Base-by-base conservation (phyloP, 441 rosid species). In the Erodium moschatum region DNA sequence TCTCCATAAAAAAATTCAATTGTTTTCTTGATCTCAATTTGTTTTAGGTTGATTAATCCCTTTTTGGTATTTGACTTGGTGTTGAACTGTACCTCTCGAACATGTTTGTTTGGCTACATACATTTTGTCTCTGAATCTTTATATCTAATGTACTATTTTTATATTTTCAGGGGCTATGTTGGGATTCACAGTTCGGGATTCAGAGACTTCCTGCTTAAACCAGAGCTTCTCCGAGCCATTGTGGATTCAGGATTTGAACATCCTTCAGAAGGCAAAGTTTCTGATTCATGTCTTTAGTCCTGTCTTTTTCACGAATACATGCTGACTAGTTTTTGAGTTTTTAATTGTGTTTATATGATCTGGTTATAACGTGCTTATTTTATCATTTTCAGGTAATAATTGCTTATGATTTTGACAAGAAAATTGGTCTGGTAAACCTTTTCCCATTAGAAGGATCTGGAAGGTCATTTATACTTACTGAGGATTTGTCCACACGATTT, bases 141-240 rank as follows among this genome's bases (percentile, higher is more conserved):
- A 6, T 54, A 15, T 13, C 38, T 15, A 35, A 24, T 60, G 9
- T 64, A 0, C 2, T 29, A 66, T 71, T 72, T 29, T 70, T 69
- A 7, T 4, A 13, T n/a, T 4, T 2, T 16, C 80, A 91, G 99
- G 86, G 97, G 99, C 5, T 94, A 91, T 72, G 97, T 94, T 27
- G 97, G 99, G 54, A 94, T 94, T 68, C 97, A 94, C 92, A 94
- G 97, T 78, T 94, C 97, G 3, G 97, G 99, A 75, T 94, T 94
- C 84, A 94, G 97, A 83, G 99, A 94, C 87, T 94, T 94, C 81
- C 97, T 94, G 48, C 79, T 94, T 79, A 94, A 94, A 80, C 97
- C 99, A 42, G 97, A 94, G 89, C 97, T 94, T 76, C 97, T 94
- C 52, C 82, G 97, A 19, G 92, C 99, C 4, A 94, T 94, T 67